Evolutionary conservation across 352 stramenopile species (phyloP), one percentile per base, ranked within the genome.

Genomic region (Phytophthora pistaciae): DNA sequence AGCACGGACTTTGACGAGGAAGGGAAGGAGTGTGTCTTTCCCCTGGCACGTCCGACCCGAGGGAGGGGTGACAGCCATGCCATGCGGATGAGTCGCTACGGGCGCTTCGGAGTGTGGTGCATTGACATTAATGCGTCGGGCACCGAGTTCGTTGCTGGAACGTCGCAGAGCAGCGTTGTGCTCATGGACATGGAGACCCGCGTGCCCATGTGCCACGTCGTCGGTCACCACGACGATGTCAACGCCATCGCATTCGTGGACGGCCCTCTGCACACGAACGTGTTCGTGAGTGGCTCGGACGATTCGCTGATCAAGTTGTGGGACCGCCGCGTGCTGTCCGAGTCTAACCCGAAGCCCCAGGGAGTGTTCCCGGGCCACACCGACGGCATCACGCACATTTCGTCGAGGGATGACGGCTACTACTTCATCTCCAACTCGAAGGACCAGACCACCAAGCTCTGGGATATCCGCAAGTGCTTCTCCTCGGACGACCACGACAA

Each of bases 371-470:
- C 85, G 0, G 90, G 90, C 13, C 90, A 96, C 56, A 91, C 85
- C n/a, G 90, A 96, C 56, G 90, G 90, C 3, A 64, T 96, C 50
- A 95, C 87, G 27, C 80, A 95, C 70, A 87, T 96, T 64, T 90
- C 85, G 11, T 93, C 90, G 25, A 83, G 88, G 16, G 87, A 95
- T 66, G 90, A 96, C 69, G 90, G 87, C 4, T 93, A 93, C 73
- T 96, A 96, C 60, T 96, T 96, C 57, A 76, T 96, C 25, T 96
- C 89, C n/a, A 96, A 96, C 72, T 76, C 86, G 0, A 96, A 96
- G 56, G 89, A 96, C 58, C 90, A 95, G 66, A 93, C 79, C 13
- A 88, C 77, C 55, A 95, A 94, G 74, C 87, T 96, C 11, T 96
- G 87, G 87, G 90, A 96, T 64, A 78, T 95, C 25, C 83, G 89